Evolutionary conservation across 2,329 filamentous ascomycete genomes (phyloP).

Genomic region (Gnomoniopsis sp.): DNA sequence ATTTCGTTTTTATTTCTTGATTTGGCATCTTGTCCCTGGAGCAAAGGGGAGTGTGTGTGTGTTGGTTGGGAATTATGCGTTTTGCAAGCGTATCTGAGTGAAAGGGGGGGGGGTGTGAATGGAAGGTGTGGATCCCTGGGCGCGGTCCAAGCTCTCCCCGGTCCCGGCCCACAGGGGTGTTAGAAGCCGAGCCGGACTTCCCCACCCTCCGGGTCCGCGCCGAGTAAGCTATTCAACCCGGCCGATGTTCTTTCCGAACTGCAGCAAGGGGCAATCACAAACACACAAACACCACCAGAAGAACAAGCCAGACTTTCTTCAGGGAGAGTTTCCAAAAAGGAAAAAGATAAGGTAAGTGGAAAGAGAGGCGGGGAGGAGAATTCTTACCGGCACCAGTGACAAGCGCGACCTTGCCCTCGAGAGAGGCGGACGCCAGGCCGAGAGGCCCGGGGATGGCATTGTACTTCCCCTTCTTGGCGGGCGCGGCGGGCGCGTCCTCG

Average conservation of each 20-base stretch:
- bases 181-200: not conserved
- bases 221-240: too few relatives aligned
- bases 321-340: not conserved
- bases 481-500: constrained; percentile 12
- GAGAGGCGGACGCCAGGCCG: constrained; percentile 35
- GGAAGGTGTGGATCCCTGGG: too few relatives aligned
- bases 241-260: too few relatives aligned
- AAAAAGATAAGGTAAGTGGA: not conserved
- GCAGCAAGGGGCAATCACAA: too few relatives aligned
- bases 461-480: constrained; percentile 28
- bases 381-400: constrained; percentile 37
- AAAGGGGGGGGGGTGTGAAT: too few relatives aligned
- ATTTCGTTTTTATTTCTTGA: too few relatives aligned
- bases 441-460: constrained; percentile 36
- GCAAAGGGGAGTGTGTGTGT: too few relatives aligned
- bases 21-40: too few relatives aligned
- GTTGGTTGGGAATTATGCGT: too few relatives aligned
- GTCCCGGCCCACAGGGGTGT: not conserved
- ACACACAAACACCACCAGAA: not conserved
- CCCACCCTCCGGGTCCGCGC: not conserved
- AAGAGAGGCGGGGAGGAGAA: not conserved
- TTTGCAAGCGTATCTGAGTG: too few relatives aligned
- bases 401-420: constrained; percentile 35
- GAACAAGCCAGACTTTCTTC: constrained; percentile 4
- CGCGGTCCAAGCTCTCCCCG: not conserved